phyloP scores from a whole-genome alignment of 768 basidiomycete species.

The Amanita thiersii region DNA sequence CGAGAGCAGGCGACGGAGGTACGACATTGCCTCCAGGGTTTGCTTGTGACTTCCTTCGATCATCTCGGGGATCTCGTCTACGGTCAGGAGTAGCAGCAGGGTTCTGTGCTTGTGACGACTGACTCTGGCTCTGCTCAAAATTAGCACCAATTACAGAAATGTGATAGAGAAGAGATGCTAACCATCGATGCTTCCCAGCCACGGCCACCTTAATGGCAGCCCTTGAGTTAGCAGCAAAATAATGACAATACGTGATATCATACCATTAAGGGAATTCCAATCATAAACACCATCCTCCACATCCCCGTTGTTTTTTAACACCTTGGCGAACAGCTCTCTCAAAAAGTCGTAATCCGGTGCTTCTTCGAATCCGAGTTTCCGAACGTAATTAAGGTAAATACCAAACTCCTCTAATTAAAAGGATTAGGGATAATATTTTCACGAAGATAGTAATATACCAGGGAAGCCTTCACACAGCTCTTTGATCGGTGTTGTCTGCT shows the following conservation, averaged over 20 bases:
- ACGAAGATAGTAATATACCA: slow-evolving; percentile 36
- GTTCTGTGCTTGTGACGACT: slow-evolving; percentile 60
- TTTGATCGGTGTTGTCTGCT: slow-evolving; percentile 96
- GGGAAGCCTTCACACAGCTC: slow-evolving; percentile 96
- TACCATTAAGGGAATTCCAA: slow-evolving; percentile 90
- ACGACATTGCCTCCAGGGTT: slow-evolving; percentile 44
- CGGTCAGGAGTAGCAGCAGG: slow-evolving; percentile 44
- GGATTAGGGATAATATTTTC: background rate
- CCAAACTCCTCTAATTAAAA: slow-evolving; percentile 80
- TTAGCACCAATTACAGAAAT: slow-evolving; percentile 5
- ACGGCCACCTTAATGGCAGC: slow-evolving; percentile 55
- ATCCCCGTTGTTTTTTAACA: slow-evolving; percentile 87
- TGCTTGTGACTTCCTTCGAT: slow-evolving; percentile 56
- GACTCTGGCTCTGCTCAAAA: slow-evolving; percentile 47
- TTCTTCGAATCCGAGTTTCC: slow-evolving; percentile 98
- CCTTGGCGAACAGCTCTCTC: slow-evolving; percentile 89
- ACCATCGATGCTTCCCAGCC: slow-evolving; percentile 89
- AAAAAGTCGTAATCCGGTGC: slow-evolving; percentile 98
- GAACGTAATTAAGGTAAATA: slow-evolving; percentile 98
- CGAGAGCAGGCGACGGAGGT: slow-evolving; percentile 73
- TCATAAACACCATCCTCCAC: slow-evolving; percentile 92
- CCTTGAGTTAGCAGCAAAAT: slow-evolving; percentile 7
- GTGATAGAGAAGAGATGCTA: slow-evolving; percentile 18
- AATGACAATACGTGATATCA: slow-evolving; percentile 11
- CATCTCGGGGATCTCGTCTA: slow-evolving; percentile 56